A percentile compares a stretch with the other conserved stretches of the same genome.
phyloP scores from a whole-genome alignment of 257 asterid species.

The Solanum medicagineum region DNA sequence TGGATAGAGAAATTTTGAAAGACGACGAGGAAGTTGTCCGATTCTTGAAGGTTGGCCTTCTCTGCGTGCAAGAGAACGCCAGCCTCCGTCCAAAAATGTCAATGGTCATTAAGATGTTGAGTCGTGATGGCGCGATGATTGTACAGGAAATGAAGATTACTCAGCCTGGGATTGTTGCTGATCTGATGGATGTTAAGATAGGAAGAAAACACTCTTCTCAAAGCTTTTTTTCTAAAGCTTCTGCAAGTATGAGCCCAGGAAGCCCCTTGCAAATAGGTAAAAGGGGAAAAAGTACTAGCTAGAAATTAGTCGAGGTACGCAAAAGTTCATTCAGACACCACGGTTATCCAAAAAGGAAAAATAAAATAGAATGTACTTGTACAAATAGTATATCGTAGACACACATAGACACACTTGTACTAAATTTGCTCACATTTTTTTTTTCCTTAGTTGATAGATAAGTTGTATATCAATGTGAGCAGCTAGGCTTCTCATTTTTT shows the following conservation, averaged over 20 bases:
- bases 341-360: background rate
- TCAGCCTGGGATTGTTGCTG: slow-evolving; percentile 55
- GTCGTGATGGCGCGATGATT: slow-evolving; percentile 14
- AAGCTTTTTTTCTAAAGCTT: slow-evolving; percentile 32
- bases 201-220: slow-evolving; percentile 22
- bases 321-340: background rate
- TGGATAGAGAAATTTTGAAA: slow-evolving; percentile 27
- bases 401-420: background rate
- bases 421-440: background rate
- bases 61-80: slow-evolving; percentile 59
- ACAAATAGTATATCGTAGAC: background rate
- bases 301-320: background rate
- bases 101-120: slow-evolving; percentile 45
- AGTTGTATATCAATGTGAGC: background rate
- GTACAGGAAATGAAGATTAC: slow-evolving; percentile 18
- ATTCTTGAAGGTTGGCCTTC: slow-evolving; percentile 55
- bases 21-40: slow-evolving; percentile 32
- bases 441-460: background rate
- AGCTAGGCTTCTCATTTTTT: background rate
- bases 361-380: background rate
- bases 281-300: background rate
- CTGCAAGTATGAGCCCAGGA: slow-evolving; percentile 20
- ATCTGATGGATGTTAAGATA: slow-evolving; percentile 52
- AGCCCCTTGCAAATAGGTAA: slow-evolving; percentile 9
- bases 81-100: slow-evolving; percentile 62